phyloP scores from a whole-genome alignment of 2,329 filamentous ascomycete genomes.

The Didymella pinodella region DNA sequence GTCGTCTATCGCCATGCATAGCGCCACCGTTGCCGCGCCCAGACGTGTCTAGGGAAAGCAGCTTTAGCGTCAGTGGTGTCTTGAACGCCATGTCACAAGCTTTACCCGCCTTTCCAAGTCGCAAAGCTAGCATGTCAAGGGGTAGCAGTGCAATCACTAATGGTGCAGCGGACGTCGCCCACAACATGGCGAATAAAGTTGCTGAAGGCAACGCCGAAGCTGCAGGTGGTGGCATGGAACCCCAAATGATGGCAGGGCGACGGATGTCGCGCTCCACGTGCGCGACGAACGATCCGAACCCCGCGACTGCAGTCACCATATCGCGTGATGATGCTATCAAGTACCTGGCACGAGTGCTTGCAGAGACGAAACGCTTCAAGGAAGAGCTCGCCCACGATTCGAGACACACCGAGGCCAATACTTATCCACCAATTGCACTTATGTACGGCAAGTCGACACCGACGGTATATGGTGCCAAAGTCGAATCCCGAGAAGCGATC shows the following conservation, averaged over 20 bases:
- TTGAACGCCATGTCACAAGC: conserved; percentile 59
- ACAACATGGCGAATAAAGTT: conserved; percentile 37
- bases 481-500: conserved; percentile 76
- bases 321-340: conserved; percentile 63
- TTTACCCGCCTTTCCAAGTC: conserved; percentile 50
- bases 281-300: conserved; percentile 33
- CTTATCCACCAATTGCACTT: conserved; percentile 81
- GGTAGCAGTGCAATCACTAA: conserved; percentile 21
- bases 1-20: conserved; percentile 80
- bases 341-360: conserved; percentile 79
- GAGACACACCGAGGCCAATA: conserved; percentile 68
- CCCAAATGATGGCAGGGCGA: conserved; percentile 56
- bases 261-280: conserved; percentile 31
- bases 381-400: conserved; percentile 71
- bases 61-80: conserved; percentile 54
- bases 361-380: conserved; percentile 77
- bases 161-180: conserved; percentile 31
- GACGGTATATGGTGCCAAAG: conserved; percentile 82
- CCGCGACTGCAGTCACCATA: conserved; percentile 59
- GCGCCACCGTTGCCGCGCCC: conserved; percentile 69
- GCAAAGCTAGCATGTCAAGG: conserved; percentile 50
- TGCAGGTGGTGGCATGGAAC: conserved; percentile 52
- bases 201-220: conserved; percentile 41
- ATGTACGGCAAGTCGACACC: conserved; percentile 88
- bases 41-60: conserved; percentile 41